Conservation (phyloP, 1,284 basidiomycete genomes). For the Exobasidium rhododendri region DNA sequence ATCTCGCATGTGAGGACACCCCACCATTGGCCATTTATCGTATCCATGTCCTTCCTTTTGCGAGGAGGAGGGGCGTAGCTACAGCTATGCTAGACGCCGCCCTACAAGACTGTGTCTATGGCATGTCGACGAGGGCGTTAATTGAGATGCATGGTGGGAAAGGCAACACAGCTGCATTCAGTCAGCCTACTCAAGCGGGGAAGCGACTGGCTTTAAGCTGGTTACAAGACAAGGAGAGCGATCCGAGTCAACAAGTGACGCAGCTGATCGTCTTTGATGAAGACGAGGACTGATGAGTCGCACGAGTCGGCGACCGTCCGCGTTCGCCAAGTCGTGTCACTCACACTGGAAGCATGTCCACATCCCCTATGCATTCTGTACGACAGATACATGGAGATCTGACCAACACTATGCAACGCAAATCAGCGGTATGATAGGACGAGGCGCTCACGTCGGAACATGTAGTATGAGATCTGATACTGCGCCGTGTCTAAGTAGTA, state of each 20-base stretch:
- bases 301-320: too few species aligned
- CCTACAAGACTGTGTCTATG: slow-evolving; percentile 38
- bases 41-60: slow-evolving; percentile 35
- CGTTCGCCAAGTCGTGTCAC: too few species aligned
- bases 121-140: slow-evolving; percentile 21
- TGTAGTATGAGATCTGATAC: too few species aligned
- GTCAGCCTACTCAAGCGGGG: slow-evolving; percentile 46
- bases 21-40: slow-evolving; percentile 41
- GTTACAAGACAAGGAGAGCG: slow-evolving; percentile 17
- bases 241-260: too few species aligned
- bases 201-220: slow-evolving; percentile 35
- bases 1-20: slow-evolving; percentile 8
- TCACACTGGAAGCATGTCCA: too few species aligned
- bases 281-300: not conserved
- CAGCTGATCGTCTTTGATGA: slow-evolving; percentile 4
- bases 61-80: slow-evolving; percentile 35
- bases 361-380: too few species aligned
- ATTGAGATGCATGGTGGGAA: slow-evolving; percentile 23
- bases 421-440: too few species aligned
- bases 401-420: too few species aligned
- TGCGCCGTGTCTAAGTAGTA: too few species aligned
- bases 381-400: too few species aligned
- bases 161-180: slow-evolving; percentile 37
- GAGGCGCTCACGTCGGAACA: too few species aligned
- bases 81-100: slow-evolving; percentile 34